Evolutionary conservation across 2,329 filamentous ascomycete genomes (phyloP), one percentile per base, ranked within the genome.

Genomic region (Dothideomycetes sp.): DNA sequence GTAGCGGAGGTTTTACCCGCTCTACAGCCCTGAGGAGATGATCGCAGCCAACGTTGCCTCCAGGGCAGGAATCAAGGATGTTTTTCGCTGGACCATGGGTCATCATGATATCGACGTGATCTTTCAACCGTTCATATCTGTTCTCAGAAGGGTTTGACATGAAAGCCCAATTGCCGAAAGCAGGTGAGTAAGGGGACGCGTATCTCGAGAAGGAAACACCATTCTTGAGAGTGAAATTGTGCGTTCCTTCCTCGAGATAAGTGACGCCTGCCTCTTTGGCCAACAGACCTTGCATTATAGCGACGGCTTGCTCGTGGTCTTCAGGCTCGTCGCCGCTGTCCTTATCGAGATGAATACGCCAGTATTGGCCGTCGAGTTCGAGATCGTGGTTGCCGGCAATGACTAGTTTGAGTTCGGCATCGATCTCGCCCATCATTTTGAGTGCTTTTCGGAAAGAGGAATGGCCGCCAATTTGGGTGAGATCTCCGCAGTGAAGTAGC

Each of bases 21-120:
- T 62, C 57, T 2, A 70, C 58, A 1, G 75, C 76, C 1, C 61
- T 57, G 1, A 73, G 60, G 2, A 80, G 58, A 49, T 70, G 64
- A 29, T 65, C 58, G 53, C 76, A 79, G 0, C 77, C 77, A 1
- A 71, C 72, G 15, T 58, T 50, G 17, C 59, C 52, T 2, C 52
- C 52, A 1, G 23, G 45, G 1, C 58, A 60, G n/a, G 47, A 43
- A 48, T 80, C 77, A 2, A 76, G 56, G 3, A 73, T 54, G 0
- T 61, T 62, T 15, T 58, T 51, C 0, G 76, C 74, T 2, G 76
- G 76, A 1, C 75, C 76, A 51, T 80, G 77, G 0, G 76, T 80
- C 52, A 80, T 65, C 46, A 78, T 61, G 5, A 80, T 64, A 51
- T 80, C 74, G 19, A 76, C 24, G n/a, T 34, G 11, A 15, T 38